Base-by-base conservation (phyloP, 1,284 basidiomycete species). In the Fomitiporia mediterranea region DNA sequence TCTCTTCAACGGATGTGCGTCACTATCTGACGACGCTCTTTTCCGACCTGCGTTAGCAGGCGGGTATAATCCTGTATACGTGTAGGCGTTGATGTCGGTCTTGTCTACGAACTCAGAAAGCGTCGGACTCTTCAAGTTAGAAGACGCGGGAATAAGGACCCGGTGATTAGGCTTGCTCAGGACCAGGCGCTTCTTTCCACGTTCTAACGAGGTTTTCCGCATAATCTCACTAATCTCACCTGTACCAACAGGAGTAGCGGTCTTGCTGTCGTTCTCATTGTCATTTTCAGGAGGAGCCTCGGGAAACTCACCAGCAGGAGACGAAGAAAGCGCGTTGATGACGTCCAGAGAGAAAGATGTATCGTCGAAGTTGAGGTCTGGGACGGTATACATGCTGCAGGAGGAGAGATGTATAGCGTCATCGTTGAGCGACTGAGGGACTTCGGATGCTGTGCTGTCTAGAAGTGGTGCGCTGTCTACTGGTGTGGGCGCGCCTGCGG, bases 161-260 rank as follows among this genome's bases (percentile, higher is more conserved):
- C 56, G 50, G 21, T 53, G 56, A 19, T 48, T 52, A n/a, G 56
- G 56, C 17, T 30, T 48, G 56, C 50, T 53, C 32, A 57, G 50
- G n/a, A 48, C 40, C 1, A 34, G 34, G 0, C 40, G 50, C 25
- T 49, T 55, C 46, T 49, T 55, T 46, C 28, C 25, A 37, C 38
- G 2, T 30, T 4, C 30, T 4, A 13, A 4, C 6, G n/a, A 11
- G 11, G 44, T 3, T 30, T 17, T 40, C n/a, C 39, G 35, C 11
- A 8, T 34, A 49, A 35, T 15, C 38, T 38, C 23, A n/a, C n/a
- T n/a, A n/a, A n/a, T n/a, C n/a, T n/a, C n/a, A n/a, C n/a, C n/a
- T n/a, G n/a, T n/a, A n/a, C n/a, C n/a, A n/a, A n/a, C n/a, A n/a
- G 21, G n/a, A 27, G 5, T 8, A 2, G 8, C 2, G 21, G 19